Evolutionary conservation across 2,329 filamentous ascomycete species (phyloP).

Genomic region (Phialemoniopsis sp.): DNA sequence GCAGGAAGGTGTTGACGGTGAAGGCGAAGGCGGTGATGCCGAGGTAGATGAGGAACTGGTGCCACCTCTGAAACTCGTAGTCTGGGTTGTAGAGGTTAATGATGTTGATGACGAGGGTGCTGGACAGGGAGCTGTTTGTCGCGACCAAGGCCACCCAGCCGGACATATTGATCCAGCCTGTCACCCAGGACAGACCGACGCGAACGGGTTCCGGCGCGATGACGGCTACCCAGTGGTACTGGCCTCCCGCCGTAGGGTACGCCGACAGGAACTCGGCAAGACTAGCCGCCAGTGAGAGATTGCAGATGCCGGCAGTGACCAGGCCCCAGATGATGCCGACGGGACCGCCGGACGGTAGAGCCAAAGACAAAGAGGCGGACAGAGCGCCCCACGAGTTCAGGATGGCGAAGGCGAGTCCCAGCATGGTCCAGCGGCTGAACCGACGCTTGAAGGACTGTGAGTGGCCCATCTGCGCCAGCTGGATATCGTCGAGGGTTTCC

Average conservation of each 20-base stretch:
- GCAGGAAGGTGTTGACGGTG: conserved; percentile 61
- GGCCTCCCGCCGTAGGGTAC: conserved; percentile 54
- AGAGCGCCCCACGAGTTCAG: conserved; percentile 47
- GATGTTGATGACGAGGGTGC: conserved; percentile 61
- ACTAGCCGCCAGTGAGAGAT: conserved; percentile 63
- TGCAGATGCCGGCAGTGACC: conserved; percentile 60
- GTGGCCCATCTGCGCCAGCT: too few species aligned
- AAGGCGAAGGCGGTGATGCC: conserved; percentile 59
- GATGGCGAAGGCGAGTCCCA: conserved; percentile 43
- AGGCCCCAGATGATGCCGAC: conserved; percentile 72
- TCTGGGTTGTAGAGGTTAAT: conserved; percentile 56
- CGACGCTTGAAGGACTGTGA: too few species aligned
- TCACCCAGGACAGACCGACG: conserved; percentile 43
- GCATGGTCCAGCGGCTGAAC: conserved; percentile 22
- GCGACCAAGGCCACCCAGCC: conserved; percentile 69
- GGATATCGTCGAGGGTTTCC: too few species aligned
- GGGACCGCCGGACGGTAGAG: conserved; percentile 64
- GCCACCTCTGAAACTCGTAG: conserved; percentile 59
- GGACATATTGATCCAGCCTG: conserved; percentile 70
- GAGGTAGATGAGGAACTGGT: conserved; percentile 71
- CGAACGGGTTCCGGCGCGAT: conserved; percentile 22
- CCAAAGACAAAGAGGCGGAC: conserved; percentile 39
- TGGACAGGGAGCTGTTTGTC: conserved; percentile 63
- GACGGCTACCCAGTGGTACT: conserved; percentile 70
- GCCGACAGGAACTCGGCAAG: conserved; percentile 69